phyloP scores from a whole-genome alignment of 257 asterid species.

The Solanum phureja region DNA sequence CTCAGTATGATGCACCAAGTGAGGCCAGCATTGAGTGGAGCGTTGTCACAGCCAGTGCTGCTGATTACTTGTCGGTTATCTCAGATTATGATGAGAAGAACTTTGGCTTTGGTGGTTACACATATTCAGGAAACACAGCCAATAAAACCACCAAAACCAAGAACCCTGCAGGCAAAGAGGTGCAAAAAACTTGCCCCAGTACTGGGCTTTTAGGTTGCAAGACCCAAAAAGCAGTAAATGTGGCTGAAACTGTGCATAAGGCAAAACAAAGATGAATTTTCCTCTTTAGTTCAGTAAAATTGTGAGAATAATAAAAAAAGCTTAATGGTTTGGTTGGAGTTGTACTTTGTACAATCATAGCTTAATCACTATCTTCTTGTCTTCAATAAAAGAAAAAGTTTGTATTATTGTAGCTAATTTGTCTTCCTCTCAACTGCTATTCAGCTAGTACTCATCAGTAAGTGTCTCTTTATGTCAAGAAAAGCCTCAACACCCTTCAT shows the following conservation, averaged over 20 bases:
- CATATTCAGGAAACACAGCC: neutral
- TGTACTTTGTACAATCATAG: neutral
- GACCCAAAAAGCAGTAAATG: conserved; percentile 43
- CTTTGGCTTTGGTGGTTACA: conserved; percentile 16
- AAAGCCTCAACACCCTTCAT: conserved; percentile 8
- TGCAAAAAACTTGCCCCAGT: conserved; percentile 11
- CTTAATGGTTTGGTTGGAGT: neutral
- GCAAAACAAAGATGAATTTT: conserved; percentile 1
- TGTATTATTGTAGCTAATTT: neutral
- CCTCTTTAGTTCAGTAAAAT: neutral
- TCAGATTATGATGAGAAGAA: conserved; percentile 38
- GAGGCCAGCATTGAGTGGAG: conserved; percentile 85
- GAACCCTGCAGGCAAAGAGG: conserved; percentile 9
- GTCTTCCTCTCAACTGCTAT: neutral
- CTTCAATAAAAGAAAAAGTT: neutral
- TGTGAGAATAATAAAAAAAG: neutral
- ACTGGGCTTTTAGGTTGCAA: conserved; percentile 56
- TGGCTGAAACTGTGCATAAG: conserved; percentile 29
- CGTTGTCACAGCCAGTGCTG: conserved; percentile 70
- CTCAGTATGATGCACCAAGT: conserved; percentile 62
- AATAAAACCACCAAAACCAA: neutral
- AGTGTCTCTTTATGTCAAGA: conserved; percentile 7
- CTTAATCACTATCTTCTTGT: neutral
- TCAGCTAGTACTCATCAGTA: neutral
- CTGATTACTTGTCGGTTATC: conserved; percentile 34